Evolutionary conservation across 208 protist genomes (phyloP).

Genomic region (Acanthamoeba healyi): DNA sequence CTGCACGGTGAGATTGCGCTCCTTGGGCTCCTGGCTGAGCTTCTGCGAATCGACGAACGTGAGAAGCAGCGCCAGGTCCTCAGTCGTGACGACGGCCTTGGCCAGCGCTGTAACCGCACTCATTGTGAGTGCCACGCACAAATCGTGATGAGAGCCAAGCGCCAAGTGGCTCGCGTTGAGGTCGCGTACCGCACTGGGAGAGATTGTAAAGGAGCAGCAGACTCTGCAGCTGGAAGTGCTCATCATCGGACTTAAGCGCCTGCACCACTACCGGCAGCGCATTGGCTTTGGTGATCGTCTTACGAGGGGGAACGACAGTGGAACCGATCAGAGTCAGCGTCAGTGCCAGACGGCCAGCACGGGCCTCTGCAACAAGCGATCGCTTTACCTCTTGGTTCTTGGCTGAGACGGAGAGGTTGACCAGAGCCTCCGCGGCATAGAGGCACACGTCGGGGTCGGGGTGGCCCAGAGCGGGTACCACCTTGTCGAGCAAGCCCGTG

Average conservation of each 20-base stretch:
- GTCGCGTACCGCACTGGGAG: background rate
- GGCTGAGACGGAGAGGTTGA: background rate
- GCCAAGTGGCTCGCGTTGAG: no score
- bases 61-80: background rate
- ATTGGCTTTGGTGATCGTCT: background rate
- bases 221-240: background rate
- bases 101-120: background rate
- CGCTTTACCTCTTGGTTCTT: constrained; percentile 42
- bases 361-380: no score
- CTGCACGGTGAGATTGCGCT: background rate
- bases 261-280: background rate
- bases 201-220: background rate
- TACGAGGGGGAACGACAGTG: background rate
- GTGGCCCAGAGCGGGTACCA: background rate
- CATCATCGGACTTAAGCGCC: background rate
- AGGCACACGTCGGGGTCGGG: background rate
- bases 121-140: background rate
- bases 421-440: background rate
- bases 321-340: background rate
- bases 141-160: background rate
- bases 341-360: background rate
- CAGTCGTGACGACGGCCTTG: background rate
- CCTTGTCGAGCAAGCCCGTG: background rate
- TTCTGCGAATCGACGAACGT: background rate
- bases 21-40: background rate